These are phyloP conservation scores for Pholiota adiposa DNA, from an alignment of 1,284 basidiomycete species.

Conservation along the genomic window DNA sequence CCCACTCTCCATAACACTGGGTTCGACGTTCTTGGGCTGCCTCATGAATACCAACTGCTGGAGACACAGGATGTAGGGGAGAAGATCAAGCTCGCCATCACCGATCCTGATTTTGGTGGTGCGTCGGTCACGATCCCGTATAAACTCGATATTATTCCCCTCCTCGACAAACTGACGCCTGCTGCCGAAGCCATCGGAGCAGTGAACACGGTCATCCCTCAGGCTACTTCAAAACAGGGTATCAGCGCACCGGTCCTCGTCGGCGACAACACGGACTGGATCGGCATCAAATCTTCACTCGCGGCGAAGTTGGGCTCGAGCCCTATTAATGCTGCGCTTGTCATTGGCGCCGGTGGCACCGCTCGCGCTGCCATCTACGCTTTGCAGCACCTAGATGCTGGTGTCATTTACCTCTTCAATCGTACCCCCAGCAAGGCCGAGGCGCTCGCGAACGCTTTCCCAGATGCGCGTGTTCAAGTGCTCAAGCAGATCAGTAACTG, in stretches of 20 bases:
- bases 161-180: constrained; percentile 77
- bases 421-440: constrained; percentile 78
- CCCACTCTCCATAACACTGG: constrained; percentile 94
- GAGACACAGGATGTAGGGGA: constrained; percentile 76
- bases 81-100: constrained; percentile 66
- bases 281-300: constrained; percentile 75
- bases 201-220: constrained; percentile 88
- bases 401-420: constrained; percentile 84
- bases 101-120: constrained; percentile 84
- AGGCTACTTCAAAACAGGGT: constrained; percentile 32
- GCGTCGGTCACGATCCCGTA: constrained; percentile 96
- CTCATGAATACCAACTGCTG: constrained; percentile 78
- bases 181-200: constrained; percentile 88
- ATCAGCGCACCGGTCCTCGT: constrained; percentile 56
- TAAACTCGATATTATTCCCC: constrained; percentile 86
- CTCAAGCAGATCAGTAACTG: constrained; percentile 60
- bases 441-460: constrained; percentile 70
- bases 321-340: constrained; percentile 60
- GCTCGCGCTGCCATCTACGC: constrained; percentile 93
- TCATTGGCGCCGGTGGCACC: constrained; percentile 94
- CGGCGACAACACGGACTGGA: constrained; percentile 95
- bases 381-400: constrained; percentile 69
- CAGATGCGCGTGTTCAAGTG: constrained; percentile 60
- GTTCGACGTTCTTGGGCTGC: constrained; percentile 82
- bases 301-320: constrained; percentile 39